phyloP scores from a whole-genome alignment of 169 alveolate species.

The Hepatocystis sp. region DNA sequence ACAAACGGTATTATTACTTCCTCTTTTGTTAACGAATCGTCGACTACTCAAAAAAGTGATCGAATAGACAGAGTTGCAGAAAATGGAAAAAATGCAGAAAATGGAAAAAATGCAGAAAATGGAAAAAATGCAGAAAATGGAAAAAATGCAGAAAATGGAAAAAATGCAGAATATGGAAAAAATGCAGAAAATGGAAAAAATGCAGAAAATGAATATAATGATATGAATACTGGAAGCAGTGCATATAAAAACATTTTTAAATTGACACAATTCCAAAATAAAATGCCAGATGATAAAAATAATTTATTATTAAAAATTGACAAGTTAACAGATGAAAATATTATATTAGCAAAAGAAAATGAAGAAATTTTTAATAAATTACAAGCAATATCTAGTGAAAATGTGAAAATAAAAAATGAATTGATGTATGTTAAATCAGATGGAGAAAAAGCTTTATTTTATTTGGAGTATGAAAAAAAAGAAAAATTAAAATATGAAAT shows the following conservation, averaged over 20 bases:
- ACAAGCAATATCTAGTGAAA: constrained; percentile 44
- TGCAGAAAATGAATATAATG: neutral
- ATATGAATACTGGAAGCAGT: too few relatives aligned
- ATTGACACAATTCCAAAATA: constrained; percentile 24
- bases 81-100: neutral
- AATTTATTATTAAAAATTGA: constrained; percentile 24
- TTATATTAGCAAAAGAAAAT: constrained; percentile 54
- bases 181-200: neutral
- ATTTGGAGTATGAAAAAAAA: constrained; percentile 66
- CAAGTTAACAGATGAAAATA: constrained; percentile 48
- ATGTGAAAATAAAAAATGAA: constrained; percentile 68
- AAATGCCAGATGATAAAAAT: constrained; percentile 2
- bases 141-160: constrained; percentile 5
- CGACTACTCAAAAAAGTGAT: neutral
- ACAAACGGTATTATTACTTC: too few relatives aligned
- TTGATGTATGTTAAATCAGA: constrained; percentile 46
- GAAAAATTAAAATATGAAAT: constrained; percentile 71
- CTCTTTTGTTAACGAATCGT: constrained; percentile 5
- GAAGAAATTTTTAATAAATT: constrained; percentile 67
- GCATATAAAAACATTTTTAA: constrained; percentile 10
- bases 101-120: neutral
- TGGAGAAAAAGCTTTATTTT: constrained; percentile 60
- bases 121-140: constrained; percentile 2
- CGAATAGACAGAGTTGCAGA: too few relatives aligned
- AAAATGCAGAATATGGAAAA: constrained; percentile 1